phyloP scores from a whole-genome alignment of 805 yeast genomes.

The Candida schatavii region DNA sequence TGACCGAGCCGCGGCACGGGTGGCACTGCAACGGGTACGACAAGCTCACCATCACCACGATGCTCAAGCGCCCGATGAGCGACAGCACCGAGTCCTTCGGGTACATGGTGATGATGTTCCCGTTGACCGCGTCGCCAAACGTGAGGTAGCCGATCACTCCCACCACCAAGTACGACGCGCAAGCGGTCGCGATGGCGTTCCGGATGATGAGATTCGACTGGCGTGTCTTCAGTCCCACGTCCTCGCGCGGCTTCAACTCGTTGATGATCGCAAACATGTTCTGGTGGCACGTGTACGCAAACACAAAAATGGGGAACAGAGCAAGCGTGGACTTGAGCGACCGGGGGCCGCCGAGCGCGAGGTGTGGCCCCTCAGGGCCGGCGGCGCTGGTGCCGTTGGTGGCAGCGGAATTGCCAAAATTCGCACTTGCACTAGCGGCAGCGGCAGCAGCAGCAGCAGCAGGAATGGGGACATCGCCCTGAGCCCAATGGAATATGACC shows the following conservation, averaged over 20 bases:
- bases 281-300: constrained; percentile 82
- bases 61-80: constrained; percentile 54
- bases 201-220: constrained; percentile 49
- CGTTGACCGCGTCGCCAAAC: constrained; percentile 62
- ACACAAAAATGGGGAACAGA: constrained; percentile 70
- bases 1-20: constrained; percentile 72
- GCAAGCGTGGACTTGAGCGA: constrained; percentile 42
- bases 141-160: constrained; percentile 71
- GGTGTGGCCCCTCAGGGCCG: constrained; percentile 9
- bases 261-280: constrained; percentile 75
- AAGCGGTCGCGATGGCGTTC: constrained; percentile 55
- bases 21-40: constrained; percentile 79
- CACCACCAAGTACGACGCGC: constrained; percentile 56
- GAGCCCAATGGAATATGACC: constrained; percentile 49
- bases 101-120: constrained; percentile 70
- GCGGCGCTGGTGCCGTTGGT: no score
- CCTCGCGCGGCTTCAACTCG: constrained; percentile 50
- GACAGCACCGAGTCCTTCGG: constrained; percentile 49
- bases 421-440: no score
- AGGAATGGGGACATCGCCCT: constrained; percentile 19
- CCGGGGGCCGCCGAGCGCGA: constrained; percentile 40
- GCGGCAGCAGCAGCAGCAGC: not conserved
- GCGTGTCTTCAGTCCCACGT: constrained; percentile 38
- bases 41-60: constrained; percentile 70
- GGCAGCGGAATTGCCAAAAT: no score